Conservation (phyloP, 2,329 filamentous ascomycete genomes). For the Epichloe hybrida region DNA sequence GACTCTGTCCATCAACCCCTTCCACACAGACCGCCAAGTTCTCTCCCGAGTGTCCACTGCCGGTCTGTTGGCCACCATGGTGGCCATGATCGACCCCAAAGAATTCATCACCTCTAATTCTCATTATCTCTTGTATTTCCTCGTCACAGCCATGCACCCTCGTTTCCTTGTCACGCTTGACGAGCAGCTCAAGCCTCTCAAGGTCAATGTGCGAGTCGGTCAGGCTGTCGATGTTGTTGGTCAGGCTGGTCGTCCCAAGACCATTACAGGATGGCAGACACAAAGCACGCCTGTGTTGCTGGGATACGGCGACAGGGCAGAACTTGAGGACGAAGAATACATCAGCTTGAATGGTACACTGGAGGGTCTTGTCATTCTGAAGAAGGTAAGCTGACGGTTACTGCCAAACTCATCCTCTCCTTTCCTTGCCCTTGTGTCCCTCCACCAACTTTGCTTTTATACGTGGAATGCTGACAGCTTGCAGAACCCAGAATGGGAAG, state of each 20-base stretch:
- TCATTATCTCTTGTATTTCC: conserved; percentile 95
- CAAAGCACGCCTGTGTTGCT: conserved; percentile 96
- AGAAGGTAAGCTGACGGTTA: conserved; percentile 56
- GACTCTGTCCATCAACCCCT: conserved; percentile 90
- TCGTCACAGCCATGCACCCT: conserved; percentile 93
- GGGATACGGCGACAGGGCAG: conserved; percentile 87
- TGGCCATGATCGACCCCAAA: conserved; percentile 93
- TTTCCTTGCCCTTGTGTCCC: too few relatives aligned
- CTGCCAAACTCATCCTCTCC: not conserved
- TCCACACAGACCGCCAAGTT: conserved; percentile 96
- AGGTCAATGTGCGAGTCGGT: conserved; percentile 91
- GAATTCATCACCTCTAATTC: conserved; percentile 53
- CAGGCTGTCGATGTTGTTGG: conserved; percentile 97
- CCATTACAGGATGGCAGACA: conserved; percentile 98
- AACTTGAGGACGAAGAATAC: conserved; percentile 96
- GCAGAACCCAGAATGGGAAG: conserved; percentile 28
- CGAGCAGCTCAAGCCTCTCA: conserved; percentile 84
- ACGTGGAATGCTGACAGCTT: conserved; percentile 8
- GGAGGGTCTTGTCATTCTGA: conserved; percentile 88
- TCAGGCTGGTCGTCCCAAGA: conserved; percentile 93
- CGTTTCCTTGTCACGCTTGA: conserved; percentile 93
- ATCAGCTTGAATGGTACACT: conserved; percentile 81
- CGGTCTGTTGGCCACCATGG: conserved; percentile 76
- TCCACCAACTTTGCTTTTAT: too few relatives aligned
- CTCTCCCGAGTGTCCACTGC: conserved; percentile 83